Conservation (phyloP, 768 basidiomycete genomes). For the Podaxis carcinomalis region DNA sequence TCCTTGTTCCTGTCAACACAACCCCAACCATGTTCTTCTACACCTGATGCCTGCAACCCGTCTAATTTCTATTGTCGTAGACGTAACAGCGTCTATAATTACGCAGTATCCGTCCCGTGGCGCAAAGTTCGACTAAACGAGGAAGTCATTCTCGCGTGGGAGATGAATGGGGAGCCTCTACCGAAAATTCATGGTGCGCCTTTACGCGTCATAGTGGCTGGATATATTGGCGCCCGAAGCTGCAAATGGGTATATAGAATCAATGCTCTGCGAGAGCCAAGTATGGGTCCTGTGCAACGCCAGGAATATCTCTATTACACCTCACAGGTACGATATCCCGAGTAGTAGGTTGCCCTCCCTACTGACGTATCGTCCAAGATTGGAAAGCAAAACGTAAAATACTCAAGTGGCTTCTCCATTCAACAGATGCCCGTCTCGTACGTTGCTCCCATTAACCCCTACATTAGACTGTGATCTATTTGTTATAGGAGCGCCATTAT, state of each 20-base stretch:
- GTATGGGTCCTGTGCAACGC: slow-evolving; percentile 46
- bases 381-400: slow-evolving; percentile 49
- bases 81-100: slow-evolving; percentile 31
- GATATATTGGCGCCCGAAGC: slow-evolving; percentile 52
- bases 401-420: slow-evolving; percentile 54
- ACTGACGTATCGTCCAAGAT: slow-evolving; percentile 23
- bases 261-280: slow-evolving; percentile 44
- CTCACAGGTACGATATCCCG: slow-evolving; percentile 30
- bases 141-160: slow-evolving; percentile 50
- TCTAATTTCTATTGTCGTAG: slow-evolving; percentile 13
- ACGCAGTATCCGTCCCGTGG: slow-evolving; percentile 44
- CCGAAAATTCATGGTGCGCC: slow-evolving; percentile 50
- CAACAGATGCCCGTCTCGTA: slow-evolving; percentile 57
- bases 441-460: slow-evolving; percentile 16
- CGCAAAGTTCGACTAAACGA: slow-evolving; percentile 44
- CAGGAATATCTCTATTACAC: slow-evolving; percentile 54
- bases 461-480: background rate
- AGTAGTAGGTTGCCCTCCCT: background rate
- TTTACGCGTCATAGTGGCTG: slow-evolving; percentile 45
- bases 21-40: background rate
- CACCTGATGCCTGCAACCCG: background rate
- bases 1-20: background rate
- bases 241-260: slow-evolving; percentile 52
- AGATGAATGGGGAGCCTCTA: slow-evolving; percentile 46
- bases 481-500: slow-evolving; percentile 44